Percentiles rank a stretch among this genome's conserved stretches.
phyloP scores from a whole-genome alignment of 345 rosid species.

The Salix suchowensis region DNA sequence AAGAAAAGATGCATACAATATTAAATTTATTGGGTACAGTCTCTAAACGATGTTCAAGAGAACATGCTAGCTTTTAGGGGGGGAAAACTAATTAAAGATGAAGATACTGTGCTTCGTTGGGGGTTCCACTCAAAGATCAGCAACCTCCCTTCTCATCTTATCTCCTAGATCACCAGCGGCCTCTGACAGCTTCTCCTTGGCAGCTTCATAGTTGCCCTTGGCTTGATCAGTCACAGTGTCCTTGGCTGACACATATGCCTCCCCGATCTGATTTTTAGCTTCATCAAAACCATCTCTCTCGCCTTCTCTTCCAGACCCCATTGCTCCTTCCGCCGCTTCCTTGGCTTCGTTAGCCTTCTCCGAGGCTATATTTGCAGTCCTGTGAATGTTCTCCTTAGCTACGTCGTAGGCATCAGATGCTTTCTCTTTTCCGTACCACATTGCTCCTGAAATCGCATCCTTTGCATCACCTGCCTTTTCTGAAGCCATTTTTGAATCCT shows the following conservation, averaged over 20 bases:
- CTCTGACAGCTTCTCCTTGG: constrained; percentile 47
- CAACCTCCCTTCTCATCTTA: constrained; percentile 21
- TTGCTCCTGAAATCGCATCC: not conserved
- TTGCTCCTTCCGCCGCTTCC: not conserved
- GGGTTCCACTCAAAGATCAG: constrained; percentile 22
- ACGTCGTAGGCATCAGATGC: not conserved
- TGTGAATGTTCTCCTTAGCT: not conserved
- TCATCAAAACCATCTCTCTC: constrained; percentile 13
- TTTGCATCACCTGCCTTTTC: constrained; percentile 11
- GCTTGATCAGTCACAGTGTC: constrained; percentile 21
- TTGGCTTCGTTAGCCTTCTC: constrained; percentile 7
- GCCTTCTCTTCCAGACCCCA: not conserved
- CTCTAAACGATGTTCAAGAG: not conserved
- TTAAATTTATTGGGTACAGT: not conserved
- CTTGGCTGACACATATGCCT: constrained; percentile 40
- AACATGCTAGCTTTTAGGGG: not conserved
- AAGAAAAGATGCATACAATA: not conserved
- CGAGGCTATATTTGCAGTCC: not conserved
- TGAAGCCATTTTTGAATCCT: not conserved
- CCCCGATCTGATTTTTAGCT: constrained; percentile 31
- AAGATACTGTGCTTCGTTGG: not conserved
- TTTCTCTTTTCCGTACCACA: not conserved
- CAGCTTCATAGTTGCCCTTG: constrained; percentile 36
- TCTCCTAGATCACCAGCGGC: constrained; percentile 43
- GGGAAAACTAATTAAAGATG: not conserved